Evolutionary conservation across 1,284 basidiomycete genomes (phyloP).

Genomic region (Leccinum huronense): DNA sequence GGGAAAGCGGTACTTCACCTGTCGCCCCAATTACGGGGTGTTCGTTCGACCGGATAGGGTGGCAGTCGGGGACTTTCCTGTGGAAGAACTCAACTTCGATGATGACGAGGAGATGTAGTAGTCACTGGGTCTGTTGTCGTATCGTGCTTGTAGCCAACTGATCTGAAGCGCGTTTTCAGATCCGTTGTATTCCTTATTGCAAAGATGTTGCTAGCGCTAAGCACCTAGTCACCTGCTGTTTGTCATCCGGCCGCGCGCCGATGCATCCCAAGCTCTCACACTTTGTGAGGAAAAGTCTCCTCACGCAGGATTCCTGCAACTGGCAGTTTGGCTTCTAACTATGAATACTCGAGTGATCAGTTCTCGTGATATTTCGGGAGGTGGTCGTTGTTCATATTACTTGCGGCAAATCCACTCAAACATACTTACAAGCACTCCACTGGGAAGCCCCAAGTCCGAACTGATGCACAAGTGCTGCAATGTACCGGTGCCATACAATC

Average conservation of each 20-base stretch:
- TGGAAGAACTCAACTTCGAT: conserved; percentile 64
- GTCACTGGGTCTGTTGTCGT: neutral
- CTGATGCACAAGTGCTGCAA: neutral
- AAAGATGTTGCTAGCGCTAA: too few relatives aligned
- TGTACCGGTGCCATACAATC: neutral
- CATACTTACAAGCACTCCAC: too few relatives aligned
- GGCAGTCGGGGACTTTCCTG: conserved; percentile 82
- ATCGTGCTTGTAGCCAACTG: neutral
- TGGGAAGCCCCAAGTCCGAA: neutral
- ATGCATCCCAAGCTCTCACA: too few relatives aligned
- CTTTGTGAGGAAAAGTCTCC: too few relatives aligned
- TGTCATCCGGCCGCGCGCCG: too few relatives aligned
- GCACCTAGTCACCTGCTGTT: too few relatives aligned
- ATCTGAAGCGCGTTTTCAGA: neutral
- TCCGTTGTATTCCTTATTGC: neutral
- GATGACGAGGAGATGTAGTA: conserved; percentile 76
- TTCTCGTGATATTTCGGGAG: neutral
- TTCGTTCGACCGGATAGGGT: conserved; percentile 89
- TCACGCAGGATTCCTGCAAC: too few relatives aligned
- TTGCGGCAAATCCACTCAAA: neutral
- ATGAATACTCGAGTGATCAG: neutral
- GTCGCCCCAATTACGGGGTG: conserved; percentile 73
- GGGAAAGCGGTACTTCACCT: conserved; percentile 83
- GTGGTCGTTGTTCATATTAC: neutral
- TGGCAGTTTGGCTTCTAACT: too few relatives aligned